phyloP scores from a whole-genome alignment of 2,329 filamentous ascomycete genomes.

The Coniochaeta pulveracea region DNA sequence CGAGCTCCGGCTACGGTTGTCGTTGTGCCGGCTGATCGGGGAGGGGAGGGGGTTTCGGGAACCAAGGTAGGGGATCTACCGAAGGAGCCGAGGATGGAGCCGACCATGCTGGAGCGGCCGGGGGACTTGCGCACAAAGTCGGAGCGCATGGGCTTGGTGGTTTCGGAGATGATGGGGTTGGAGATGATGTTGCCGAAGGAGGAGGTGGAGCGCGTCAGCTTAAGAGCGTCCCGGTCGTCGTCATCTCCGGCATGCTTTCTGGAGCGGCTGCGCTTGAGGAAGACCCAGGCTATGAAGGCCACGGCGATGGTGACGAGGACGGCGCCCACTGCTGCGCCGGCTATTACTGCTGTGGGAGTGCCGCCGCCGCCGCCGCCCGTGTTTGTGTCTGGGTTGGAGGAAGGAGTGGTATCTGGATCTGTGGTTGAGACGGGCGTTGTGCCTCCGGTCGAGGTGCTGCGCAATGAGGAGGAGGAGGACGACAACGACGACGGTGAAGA shows the following conservation, averaged over 20 bases:
- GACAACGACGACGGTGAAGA: background rate
- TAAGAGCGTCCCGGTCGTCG: conserved; percentile 10
- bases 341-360: conserved; percentile 28
- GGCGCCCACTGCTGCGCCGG: conserved; percentile 34
- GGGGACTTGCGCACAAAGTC: conserved; percentile 39
- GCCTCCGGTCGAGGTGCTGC: conserved; percentile 8
- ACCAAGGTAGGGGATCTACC: too few relatives aligned
- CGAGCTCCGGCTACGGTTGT: conserved; percentile 7
- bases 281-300: conserved; percentile 26
- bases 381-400: conserved; percentile 9
- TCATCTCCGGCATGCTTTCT: conserved; percentile 9
- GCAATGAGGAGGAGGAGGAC: too few relatives aligned
- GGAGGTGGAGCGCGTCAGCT: conserved; percentile 20
- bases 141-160: conserved; percentile 29
- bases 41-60: too few relatives aligned
- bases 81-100: too few relatives aligned
- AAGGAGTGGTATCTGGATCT: conserved; percentile 12
- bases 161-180: conserved; percentile 37
- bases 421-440: conserved; percentile 5
- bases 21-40: conserved; percentile 3
- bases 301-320: conserved; percentile 27
- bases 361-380: conserved; percentile 10
- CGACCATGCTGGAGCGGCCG: conserved; percentile 8
- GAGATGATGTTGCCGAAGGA: conserved; percentile 42
- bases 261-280: conserved; percentile 20